A percentile compares a stretch with the other conserved stretches of the same genome.
phyloP scores from a whole-genome alignment of 2,329 filamentous ascomycete species.

The Aspergillus puulaauensis region DNA sequence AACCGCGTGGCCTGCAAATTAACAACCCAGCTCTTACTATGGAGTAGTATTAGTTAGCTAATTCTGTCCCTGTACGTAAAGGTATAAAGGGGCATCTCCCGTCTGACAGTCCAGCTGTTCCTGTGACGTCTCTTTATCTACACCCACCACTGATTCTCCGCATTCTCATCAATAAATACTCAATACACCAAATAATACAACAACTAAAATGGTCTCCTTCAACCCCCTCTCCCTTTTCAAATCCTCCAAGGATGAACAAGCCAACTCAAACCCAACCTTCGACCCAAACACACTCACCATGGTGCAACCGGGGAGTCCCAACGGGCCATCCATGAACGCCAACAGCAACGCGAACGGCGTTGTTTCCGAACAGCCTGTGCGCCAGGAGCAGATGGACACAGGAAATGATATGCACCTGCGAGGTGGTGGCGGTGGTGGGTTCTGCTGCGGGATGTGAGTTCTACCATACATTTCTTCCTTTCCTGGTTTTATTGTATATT shows the following conservation, averaged over 20 bases:
- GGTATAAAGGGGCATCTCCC: too few relatives aligned
- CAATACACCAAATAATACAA: background rate
- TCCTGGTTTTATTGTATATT: background rate
- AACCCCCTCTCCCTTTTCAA: slow-evolving; percentile 29
- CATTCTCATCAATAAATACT: background rate
- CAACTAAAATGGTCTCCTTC: slow-evolving; percentile 19
- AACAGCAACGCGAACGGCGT: background rate
- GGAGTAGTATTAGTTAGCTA: too few relatives aligned
- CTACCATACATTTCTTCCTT: background rate
- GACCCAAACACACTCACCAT: slow-evolving; percentile 28
- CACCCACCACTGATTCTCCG: too few relatives aligned
- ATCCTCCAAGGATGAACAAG: slow-evolving; percentile 17
- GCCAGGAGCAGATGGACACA: slow-evolving; percentile 16
- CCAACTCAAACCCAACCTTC: slow-evolving; percentile 20
- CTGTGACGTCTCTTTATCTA: too few relatives aligned
- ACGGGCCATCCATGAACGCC: slow-evolving; percentile 20
- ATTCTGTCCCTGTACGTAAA: too few relatives aligned
- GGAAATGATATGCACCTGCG: slow-evolving; percentile 23
- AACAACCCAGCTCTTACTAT: too few relatives aligned
- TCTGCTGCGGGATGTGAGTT: slow-evolving; percentile 32
- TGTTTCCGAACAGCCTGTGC: slow-evolving; percentile 25
- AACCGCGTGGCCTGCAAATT: too few relatives aligned
- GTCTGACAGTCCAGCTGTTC: too few relatives aligned
- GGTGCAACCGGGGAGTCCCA: slow-evolving; percentile 26
- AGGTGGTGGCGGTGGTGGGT: slow-evolving; percentile 27